A percentile compares a stretch with the other conserved stretches of the same genome.
phyloP scores from a whole-genome alignment of 163 green algal species.

The Chloromonas sp. region DNA sequence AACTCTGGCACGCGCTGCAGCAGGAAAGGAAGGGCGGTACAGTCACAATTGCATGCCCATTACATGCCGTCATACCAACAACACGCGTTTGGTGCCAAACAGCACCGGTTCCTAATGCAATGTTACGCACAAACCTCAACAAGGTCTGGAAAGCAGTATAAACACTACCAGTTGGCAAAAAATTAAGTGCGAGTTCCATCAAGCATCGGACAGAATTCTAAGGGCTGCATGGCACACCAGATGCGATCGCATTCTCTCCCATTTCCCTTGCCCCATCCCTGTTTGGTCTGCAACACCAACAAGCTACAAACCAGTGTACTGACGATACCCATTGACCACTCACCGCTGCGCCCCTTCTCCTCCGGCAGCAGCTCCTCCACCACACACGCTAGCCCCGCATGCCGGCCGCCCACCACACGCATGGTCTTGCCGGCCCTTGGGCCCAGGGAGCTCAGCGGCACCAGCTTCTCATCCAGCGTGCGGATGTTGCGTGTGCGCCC shows the following conservation, averaged over 20 bases:
- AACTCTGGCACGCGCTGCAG: constrained; percentile 39
- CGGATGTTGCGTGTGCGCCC: constrained; percentile 67
- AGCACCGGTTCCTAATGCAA: too few species aligned
- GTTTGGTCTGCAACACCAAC: too few species aligned
- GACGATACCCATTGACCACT: not conserved
- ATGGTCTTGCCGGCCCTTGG: constrained; percentile 53
- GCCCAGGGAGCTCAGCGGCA: constrained; percentile 11
- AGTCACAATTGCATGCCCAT: not conserved
- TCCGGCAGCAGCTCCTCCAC: constrained; percentile 54
- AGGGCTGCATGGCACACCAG: too few species aligned
- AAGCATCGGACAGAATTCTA: too few species aligned
- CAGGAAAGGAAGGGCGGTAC: not conserved
- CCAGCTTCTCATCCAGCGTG: constrained; percentile 73
- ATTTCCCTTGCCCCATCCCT: too few species aligned
- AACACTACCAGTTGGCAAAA: too few species aligned
- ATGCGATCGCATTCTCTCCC: too few species aligned
- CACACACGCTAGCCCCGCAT: constrained; percentile 70
- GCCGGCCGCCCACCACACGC: constrained; percentile 45
- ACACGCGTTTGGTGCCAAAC: too few species aligned
- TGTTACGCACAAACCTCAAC: too few species aligned
- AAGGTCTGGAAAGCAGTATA: too few species aligned
- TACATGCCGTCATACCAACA: not conserved
- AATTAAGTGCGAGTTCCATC: too few species aligned
- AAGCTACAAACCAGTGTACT: too few species aligned
- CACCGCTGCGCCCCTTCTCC: constrained; percentile 18